A percentile compares a stretch with the other conserved stretches of the same genome.
These are phyloP conservation scores for Entoloma clypeatum DNA, from an alignment of 1,284 basidiomycete genomes.

Conservation along the genomic window DNA sequence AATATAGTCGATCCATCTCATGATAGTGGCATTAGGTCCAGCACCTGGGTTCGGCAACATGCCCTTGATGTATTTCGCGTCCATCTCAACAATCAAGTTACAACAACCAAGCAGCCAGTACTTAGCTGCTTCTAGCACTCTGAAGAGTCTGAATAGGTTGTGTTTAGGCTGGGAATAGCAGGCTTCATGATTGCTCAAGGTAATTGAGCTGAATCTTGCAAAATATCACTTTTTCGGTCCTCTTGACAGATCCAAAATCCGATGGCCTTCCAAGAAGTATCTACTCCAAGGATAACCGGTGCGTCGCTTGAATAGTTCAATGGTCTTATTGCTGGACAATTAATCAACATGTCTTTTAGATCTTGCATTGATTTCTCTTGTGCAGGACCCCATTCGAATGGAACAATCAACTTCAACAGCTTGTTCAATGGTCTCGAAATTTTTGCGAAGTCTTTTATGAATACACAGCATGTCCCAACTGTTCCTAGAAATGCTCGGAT, in stretches of 20 bases:
- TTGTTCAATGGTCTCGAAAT: slow-evolving; percentile 23
- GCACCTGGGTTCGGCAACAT: slow-evolving; percentile 37
- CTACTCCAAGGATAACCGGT: slow-evolving; percentile 33
- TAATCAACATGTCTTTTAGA: slow-evolving; percentile 26
- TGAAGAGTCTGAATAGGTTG: slow-evolving; percentile 32
- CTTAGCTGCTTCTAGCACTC: slow-evolving; percentile 20
- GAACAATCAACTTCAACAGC: slow-evolving; percentile 25
- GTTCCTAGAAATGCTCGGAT: slow-evolving; percentile 30
- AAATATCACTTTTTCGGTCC: slow-evolving; percentile 20
- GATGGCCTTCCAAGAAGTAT: slow-evolving; percentile 30
- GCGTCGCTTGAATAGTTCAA: slow-evolving; percentile 30
- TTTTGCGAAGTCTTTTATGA: slow-evolving; percentile 26
- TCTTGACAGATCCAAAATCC: slow-evolving; percentile 31
- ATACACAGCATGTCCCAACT: slow-evolving; percentile 23
- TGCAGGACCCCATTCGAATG: slow-evolving; percentile 21
- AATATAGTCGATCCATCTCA: slow-evolving; percentile 37
- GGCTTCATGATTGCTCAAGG: slow-evolving; percentile 26
- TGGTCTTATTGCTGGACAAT: slow-evolving; percentile 20
- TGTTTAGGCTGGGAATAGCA: slow-evolving; percentile 33
- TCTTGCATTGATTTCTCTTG: slow-evolving; percentile 22
- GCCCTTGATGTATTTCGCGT: slow-evolving; percentile 36
- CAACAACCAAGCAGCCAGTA: slow-evolving; percentile 26
- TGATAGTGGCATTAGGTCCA: slow-evolving; percentile 35
- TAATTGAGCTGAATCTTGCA: slow-evolving; percentile 27
- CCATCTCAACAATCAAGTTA: slow-evolving; percentile 30